phyloP scores from a whole-genome alignment of 768 basidiomycete genomes.

The Hypholoma fasciculare region DNA sequence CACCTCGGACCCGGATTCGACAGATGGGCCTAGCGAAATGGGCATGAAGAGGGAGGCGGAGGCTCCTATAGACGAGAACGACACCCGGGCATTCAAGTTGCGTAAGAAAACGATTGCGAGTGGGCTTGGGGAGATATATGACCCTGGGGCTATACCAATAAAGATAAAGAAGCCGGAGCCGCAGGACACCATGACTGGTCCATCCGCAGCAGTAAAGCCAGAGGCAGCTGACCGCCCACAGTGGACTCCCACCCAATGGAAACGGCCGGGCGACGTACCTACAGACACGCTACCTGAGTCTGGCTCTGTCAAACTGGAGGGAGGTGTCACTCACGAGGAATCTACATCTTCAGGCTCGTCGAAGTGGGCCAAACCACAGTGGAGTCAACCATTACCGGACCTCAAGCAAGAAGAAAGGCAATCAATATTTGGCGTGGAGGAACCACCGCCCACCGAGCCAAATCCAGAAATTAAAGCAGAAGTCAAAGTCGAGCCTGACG shows the following conservation, averaged over 20 bases:
- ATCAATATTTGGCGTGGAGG: slow-evolving; percentile 16
- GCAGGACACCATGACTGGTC: slow-evolving; percentile 23
- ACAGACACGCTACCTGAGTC: not conserved
- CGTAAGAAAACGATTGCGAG: slow-evolving; percentile 58
- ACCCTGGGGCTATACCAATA: slow-evolving; percentile 70
- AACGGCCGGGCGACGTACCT: slow-evolving; percentile 12
- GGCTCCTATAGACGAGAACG: slow-evolving; percentile 45
- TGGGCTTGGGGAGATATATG: slow-evolving; percentile 80
- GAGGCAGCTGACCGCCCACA: slow-evolving; percentile 13
- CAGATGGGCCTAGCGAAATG: slow-evolving; percentile 18
- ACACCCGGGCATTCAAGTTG: slow-evolving; percentile 64
- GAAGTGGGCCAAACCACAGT: slow-evolving; percentile 32
- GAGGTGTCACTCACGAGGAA: not conserved
- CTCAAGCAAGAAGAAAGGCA: slow-evolving; percentile 17
- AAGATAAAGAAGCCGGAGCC: slow-evolving; percentile 47
- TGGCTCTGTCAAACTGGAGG: slow-evolving; percentile 5
- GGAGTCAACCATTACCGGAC: slow-evolving; percentile 24
- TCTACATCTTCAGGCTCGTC: not conserved
- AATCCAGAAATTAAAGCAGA: slow-evolving; percentile 11
- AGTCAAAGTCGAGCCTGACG: slow-evolving; percentile 13
- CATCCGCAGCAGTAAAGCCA: slow-evolving; percentile 7
- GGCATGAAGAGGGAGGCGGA: slow-evolving; percentile 40
- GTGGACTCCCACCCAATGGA: slow-evolving; percentile 24
- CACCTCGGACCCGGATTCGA: slow-evolving; percentile 10
- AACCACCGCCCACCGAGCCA: slow-evolving; percentile 3